Evolutionary conservation across 2,329 filamentous ascomycete species (phyloP), one percentile per base, ranked within the genome.

Genomic region (Pseudofabraea citricarpa): DNA sequence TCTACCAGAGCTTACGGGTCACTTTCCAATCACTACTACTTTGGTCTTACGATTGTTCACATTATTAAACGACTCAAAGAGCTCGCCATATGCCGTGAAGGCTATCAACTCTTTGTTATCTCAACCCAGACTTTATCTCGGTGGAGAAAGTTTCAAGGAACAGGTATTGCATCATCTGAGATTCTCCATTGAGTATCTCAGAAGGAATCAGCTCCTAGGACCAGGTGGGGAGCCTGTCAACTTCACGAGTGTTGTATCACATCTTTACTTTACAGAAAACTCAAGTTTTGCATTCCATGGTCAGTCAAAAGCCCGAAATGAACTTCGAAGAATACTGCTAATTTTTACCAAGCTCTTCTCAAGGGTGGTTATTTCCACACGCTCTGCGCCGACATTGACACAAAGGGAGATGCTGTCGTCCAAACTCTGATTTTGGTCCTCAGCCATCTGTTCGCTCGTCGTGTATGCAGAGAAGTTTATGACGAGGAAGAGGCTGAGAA

Each of bases 181-280:
- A 3, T 91, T 91, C 61, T 90, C 85, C 0, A 85, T 91, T 35
- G 86, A 91, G 51, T 91, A 89, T 53, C 71, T 91, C 1, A 75
- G 85, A 16, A 71, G 83, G 26, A 82, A 89, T 52, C 69, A 77
- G 33, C 73, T 91, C 0, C 68, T 91, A 7, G 79, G 77, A 3
- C 60, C 67, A 0, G 59, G 65, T 1, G 87, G 86, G 36, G 67
- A 62, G 2, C 85, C 87, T 0, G 64, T 90, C 10, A 87, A 90
- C 58, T 88, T 90, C 57, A 77, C 86, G 1, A 79, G 81, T 0
- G 70, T 80, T 3, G 75, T 90, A 1, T 77, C 79, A 0, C 85
- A 90, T 62, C 65, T 91, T 1, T 90, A 90, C 65, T 89, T 82
- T 54, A 85, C 83, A 0, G 85, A 90, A 53, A 87, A 85, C 54